Conservation (phyloP, 2,329 filamentous ascomycete species). For the Magnaporthales sp. region DNA sequence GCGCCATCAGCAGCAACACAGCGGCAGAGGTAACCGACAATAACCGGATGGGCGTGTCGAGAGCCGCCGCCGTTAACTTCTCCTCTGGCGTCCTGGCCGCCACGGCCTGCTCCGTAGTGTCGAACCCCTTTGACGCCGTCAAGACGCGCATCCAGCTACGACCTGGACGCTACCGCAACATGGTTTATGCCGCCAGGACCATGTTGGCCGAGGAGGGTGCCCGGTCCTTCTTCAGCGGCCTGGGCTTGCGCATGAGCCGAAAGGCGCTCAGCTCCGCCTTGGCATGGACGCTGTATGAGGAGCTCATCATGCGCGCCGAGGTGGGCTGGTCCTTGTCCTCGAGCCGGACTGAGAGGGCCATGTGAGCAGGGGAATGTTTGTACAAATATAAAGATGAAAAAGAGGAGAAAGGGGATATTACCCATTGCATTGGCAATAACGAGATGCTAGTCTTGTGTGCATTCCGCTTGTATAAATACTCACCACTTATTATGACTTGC, state of each 20-base stretch:
- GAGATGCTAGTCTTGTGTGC: neutral
- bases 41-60: constrained; percentile 23
- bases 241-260: constrained; percentile 77
- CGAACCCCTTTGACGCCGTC: constrained; percentile 93
- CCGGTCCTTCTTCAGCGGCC: constrained; percentile 73
- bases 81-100: constrained; percentile 73
- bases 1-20: constrained; percentile 1
- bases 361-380: constrained; percentile 4
- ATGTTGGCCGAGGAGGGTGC: constrained; percentile 80
- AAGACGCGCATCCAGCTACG: constrained; percentile 93
- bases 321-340: constrained; percentile 18
- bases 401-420: neutral
- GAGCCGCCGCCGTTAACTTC: constrained; percentile 72
- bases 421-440: neutral
- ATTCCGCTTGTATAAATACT: neutral
- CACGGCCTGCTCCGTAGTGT: constrained; percentile 74
- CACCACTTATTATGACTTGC: neutral
- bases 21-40: neutral
- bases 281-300: constrained; percentile 96
- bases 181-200: constrained; percentile 63
- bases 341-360: constrained; percentile 11
- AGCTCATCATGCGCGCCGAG: constrained; percentile 67
- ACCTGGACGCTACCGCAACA: constrained; percentile 73
- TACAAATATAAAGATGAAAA: neutral
- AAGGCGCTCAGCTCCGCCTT: constrained; percentile 92